These are phyloP conservation scores for Cadophora malorum DNA, from an alignment of 2,329 filamentous ascomycete species.

Conservation along the genomic window DNA sequence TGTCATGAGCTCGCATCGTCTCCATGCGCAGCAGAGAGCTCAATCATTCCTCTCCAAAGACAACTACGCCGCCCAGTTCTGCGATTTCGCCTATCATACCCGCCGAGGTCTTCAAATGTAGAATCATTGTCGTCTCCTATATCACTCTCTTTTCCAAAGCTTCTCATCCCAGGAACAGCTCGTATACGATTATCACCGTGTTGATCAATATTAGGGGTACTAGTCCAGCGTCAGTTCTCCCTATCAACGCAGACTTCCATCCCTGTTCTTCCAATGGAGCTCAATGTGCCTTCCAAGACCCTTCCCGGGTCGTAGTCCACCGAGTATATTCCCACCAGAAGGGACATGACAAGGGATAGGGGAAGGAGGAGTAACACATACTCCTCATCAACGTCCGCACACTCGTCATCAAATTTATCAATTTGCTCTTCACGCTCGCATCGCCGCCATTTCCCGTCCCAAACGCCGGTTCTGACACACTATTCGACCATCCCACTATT, in stretches of 20 bases:
- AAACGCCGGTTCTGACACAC: constrained; percentile 75
- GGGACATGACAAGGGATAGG: neutral
- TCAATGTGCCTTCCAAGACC: neutral
- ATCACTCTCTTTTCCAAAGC: neutral
- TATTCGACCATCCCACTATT: constrained; percentile 80
- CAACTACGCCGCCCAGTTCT: neutral
- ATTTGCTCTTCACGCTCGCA: constrained; percentile 82
- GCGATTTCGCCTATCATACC: neutral
- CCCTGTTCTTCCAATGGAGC: neutral
- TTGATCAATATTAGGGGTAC: constrained; percentile 88
- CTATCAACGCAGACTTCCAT: neutral
- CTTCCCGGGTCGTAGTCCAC: neutral
- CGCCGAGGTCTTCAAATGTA: neutral
- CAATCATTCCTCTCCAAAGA: neutral
- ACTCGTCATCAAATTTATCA: constrained; percentile 88
- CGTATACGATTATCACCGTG: constrained; percentile 81
- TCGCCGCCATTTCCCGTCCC: constrained; percentile 69
- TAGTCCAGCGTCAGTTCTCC: constrained; percentile 46
- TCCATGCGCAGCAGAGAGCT: neutral
- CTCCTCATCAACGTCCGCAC: constrained; percentile 92
- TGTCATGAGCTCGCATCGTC: neutral
- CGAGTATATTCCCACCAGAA: neutral
- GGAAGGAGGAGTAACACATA: constrained; percentile 55
- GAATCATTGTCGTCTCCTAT: neutral
- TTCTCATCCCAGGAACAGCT: constrained; percentile 71